These are phyloP conservation scores for Fusarium papillatum DNA, from an alignment of 2,329 filamentous ascomycete species.

Conservation along the genomic window DNA sequence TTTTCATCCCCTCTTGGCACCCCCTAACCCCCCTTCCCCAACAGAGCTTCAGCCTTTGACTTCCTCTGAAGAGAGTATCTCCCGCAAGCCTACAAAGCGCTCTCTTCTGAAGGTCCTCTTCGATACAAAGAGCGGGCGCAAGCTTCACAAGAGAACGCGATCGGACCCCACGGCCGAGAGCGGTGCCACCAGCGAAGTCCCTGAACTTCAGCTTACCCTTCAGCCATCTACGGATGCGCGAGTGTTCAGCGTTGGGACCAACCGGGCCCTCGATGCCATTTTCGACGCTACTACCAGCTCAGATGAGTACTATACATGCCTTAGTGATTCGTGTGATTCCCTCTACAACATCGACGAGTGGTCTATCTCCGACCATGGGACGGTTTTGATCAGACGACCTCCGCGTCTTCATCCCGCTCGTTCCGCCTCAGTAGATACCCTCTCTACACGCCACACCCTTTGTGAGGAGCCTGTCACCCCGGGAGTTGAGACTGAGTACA, in stretches of 20 bases:
- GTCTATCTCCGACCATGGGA: not conserved
- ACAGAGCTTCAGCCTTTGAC: not conserved
- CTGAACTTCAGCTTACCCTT: not conserved
- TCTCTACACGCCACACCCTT: not conserved
- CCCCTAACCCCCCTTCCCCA: slow-evolving; percentile 3
- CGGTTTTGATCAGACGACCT: not conserved
- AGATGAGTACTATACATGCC: not conserved
- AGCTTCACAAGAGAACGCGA: not conserved
- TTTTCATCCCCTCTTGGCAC: not conserved
- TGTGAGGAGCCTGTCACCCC: not conserved
- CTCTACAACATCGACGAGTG: not conserved
- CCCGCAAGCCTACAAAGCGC: not conserved
- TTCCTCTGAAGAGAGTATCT: not conserved
- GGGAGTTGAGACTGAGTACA: not conserved
- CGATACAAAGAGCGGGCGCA: not conserved
- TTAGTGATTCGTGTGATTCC: not conserved
- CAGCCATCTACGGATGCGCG: not conserved
- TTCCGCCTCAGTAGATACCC: not conserved
- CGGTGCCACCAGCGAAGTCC: not conserved
- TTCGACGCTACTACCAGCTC: not conserved
- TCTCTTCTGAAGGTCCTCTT: not conserved
- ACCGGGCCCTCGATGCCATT: not conserved
- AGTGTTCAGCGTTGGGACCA: not conserved
- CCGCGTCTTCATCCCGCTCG: not conserved
- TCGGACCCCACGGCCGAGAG: not conserved